Evolutionary conservation across 495 filamentous ascomycete genomes (phyloP).

Genomic region (Chaetomidium leptoderma): DNA sequence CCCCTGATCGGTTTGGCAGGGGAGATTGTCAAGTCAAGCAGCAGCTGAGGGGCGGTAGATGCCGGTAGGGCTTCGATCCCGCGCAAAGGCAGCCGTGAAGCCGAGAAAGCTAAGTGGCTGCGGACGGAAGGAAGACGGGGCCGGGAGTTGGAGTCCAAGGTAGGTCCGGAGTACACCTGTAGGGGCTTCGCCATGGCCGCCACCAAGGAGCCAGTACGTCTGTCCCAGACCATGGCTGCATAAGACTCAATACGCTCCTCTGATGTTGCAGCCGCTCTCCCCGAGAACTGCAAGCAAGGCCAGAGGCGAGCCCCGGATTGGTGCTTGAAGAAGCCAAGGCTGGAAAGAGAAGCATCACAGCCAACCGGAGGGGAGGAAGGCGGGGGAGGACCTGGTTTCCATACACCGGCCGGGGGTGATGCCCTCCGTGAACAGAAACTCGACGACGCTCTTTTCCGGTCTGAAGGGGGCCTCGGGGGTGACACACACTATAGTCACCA

Average conservation of each 20-base stretch:
- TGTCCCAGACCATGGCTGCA: background rate
- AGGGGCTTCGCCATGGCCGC: slow-evolving; percentile 5
- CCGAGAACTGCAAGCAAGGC: background rate
- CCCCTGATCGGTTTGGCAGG: background rate
- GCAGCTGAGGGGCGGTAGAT: background rate
- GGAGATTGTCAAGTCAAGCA: background rate
- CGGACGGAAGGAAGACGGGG: background rate
- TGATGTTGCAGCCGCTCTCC: background rate
- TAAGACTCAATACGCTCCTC: background rate
- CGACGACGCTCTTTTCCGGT: too few species aligned
- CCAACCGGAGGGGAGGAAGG: background rate
- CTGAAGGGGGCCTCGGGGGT: too few species aligned
- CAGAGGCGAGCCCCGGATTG: background rate
- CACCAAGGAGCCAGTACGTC: background rate
- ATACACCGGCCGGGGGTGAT: too few species aligned
- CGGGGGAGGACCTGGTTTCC: too few species aligned
- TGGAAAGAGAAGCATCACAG: background rate
- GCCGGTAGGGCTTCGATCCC: background rate
- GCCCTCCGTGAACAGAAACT: too few species aligned
- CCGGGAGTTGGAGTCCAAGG: background rate
- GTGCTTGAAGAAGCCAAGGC: background rate
- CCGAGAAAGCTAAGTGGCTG: background rate
- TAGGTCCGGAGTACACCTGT: background rate
- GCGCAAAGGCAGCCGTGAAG: background rate
- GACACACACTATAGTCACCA: too few species aligned